Evolutionary conservation across 108 stramenopile species (phyloP).

Genomic region (Epithemia pelagica): DNA sequence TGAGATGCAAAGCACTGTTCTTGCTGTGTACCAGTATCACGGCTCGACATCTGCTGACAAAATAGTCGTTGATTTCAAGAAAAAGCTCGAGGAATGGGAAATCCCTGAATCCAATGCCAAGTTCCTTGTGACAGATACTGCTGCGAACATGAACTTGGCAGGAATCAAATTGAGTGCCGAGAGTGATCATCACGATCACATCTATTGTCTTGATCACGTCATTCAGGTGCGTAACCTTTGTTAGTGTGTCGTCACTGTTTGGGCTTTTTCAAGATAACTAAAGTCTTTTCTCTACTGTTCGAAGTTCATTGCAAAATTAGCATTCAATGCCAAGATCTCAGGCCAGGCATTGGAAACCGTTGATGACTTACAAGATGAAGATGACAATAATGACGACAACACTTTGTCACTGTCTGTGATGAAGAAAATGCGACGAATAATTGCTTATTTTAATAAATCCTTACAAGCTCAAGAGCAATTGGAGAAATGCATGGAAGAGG

Average conservation of each 20-base stretch:
- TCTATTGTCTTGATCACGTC: background rate
- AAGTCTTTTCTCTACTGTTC: too few relatives aligned
- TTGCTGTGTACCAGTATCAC: background rate
- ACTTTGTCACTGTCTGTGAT: too few relatives aligned
- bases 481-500: background rate
- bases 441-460: background rate
- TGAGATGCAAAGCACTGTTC: background rate
- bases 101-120: background rate
- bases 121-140: background rate
- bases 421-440: background rate
- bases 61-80: background rate
- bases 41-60: background rate
- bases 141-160: background rate
- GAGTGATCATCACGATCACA: background rate
- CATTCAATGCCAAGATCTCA: background rate
- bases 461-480: background rate
- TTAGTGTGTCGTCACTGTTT: too few relatives aligned
- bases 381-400: background rate
- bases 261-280: too few relatives aligned
- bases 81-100: background rate
- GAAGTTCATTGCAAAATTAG: background rate
- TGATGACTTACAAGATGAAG: background rate
- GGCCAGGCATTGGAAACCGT: background rate
- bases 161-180: background rate
- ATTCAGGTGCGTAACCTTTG: too few relatives aligned